Conservation (phyloP, 1,284 basidiomycete genomes). For the Porogramme epimiltina region DNA sequence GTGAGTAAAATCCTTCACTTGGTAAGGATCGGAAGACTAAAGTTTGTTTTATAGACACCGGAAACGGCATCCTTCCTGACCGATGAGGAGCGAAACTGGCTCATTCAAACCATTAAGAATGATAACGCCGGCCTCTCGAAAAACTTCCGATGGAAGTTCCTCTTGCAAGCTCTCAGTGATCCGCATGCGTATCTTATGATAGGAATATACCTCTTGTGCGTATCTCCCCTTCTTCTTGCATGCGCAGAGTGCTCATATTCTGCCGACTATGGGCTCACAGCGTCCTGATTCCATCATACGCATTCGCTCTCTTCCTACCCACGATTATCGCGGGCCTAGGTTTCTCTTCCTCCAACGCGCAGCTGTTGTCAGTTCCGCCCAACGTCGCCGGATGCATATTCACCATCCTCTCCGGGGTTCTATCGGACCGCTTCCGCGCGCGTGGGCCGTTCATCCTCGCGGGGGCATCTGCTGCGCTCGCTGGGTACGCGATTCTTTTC, state of each 20-base stretch:
- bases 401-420: constrained; percentile 10
- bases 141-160: constrained; percentile 26
- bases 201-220: constrained; percentile 19
- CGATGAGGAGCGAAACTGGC: constrained; percentile 32
- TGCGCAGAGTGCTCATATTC: constrained; percentile 28
- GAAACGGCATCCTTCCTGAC: constrained; percentile 26
- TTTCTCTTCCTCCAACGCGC: constrained; percentile 26
- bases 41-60: background rate
- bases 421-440: constrained; percentile 9
- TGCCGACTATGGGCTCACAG: constrained; percentile 49
- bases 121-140: constrained; percentile 21
- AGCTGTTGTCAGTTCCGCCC: constrained; percentile 27
- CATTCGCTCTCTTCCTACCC: constrained; percentile 24
- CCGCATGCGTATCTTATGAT: constrained; percentile 46
- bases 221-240: background rate
- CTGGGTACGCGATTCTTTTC: constrained; percentile 64
- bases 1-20: background rate
- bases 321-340: constrained; percentile 36
- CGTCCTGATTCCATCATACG: constrained; percentile 14
- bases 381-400: constrained; percentile 17
- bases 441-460: constrained; percentile 61
- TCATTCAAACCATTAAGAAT: constrained; percentile 32
- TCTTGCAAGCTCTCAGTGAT: constrained; percentile 26
- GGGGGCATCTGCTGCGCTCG: constrained; percentile 50
- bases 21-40: background rate